Evolutionary conservation across 2,329 filamentous ascomycete species (phyloP).

Genomic region (Magnaporthales sp.): DNA sequence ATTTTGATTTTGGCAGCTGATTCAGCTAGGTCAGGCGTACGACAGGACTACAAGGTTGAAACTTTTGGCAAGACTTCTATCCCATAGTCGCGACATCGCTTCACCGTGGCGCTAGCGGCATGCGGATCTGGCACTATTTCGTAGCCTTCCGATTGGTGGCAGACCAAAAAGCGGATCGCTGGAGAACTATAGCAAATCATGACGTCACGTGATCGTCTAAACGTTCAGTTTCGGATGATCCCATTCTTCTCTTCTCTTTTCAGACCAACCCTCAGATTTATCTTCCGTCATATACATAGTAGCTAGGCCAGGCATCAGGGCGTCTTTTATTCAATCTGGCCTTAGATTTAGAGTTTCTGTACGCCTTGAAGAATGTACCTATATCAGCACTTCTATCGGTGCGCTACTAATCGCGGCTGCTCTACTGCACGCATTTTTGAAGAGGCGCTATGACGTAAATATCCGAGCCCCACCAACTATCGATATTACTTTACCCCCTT

Average conservation of each 20-base stretch:
- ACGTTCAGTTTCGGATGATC: not conserved
- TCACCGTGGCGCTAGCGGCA: not conserved
- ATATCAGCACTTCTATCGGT: not conserved
- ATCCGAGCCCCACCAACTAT: not conserved
- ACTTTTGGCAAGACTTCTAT: not conserved
- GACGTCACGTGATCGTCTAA: not conserved
- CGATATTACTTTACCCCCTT: not conserved
- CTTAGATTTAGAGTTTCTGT: not conserved
- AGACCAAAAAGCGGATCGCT: not conserved
- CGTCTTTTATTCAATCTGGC: too few relatives aligned
- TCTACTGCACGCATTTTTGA: not conserved
- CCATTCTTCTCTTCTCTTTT: not conserved
- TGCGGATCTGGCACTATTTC: not conserved
- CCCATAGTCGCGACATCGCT: not conserved
- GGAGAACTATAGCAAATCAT: not conserved
- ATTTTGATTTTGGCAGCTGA: slow-evolving; percentile 26
- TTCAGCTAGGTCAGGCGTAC: not conserved
- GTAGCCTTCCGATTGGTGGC: not conserved
- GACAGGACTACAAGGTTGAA: not conserved
- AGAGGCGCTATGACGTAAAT: not conserved
- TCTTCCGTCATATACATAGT: too few relatives aligned
- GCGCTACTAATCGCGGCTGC: not conserved
- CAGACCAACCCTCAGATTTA: not conserved
- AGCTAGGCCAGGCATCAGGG: too few relatives aligned
- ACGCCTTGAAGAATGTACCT: not conserved